Conservation (phyloP, 179 eudicot genomes). For the Camellia oleifera region DNA sequence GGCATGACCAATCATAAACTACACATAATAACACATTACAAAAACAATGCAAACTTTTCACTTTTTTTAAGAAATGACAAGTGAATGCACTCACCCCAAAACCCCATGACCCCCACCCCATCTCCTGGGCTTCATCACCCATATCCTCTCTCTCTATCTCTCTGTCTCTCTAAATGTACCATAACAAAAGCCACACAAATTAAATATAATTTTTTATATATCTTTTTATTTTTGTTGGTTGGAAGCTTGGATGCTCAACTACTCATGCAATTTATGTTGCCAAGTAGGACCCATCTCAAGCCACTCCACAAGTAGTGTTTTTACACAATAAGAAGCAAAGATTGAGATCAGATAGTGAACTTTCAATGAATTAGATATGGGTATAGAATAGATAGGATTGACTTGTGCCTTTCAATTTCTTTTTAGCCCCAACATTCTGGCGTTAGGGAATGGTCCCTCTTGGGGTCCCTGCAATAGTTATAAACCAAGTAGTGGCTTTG, state of each 20-base stretch:
- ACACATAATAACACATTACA: not conserved
- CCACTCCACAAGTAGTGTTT: not conserved
- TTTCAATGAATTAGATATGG: not conserved
- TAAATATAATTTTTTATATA: not conserved
- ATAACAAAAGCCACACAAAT: slow-evolving; percentile 7
- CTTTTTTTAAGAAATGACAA: not conserved
- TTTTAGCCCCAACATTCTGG: slow-evolving; percentile 65
- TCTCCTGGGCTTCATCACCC: not conserved
- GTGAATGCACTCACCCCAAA: not conserved
- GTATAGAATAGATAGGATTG: not conserved
- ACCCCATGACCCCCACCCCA: not conserved
- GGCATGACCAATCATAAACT: not conserved
- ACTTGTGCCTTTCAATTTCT: not conserved
- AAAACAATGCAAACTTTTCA: not conserved
- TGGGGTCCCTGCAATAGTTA: slow-evolving; percentile 68
- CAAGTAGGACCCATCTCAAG: slow-evolving; percentile 22
- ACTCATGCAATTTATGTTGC: slow-evolving; percentile 10
- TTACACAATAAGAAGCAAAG: not conserved
- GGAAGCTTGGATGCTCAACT: slow-evolving; percentile 25
- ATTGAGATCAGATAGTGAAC: not conserved
- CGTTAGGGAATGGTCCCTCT: slow-evolving; percentile 76
- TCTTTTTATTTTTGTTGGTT: not conserved
- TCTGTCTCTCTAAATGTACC: not conserved
- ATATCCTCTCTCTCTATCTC: not conserved
- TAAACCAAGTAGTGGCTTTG: slow-evolving; percentile 62